These are phyloP conservation scores for Xylaria sp. DNA, from an alignment of 2,329 filamentous ascomycete species.

Conservation along the genomic window DNA sequence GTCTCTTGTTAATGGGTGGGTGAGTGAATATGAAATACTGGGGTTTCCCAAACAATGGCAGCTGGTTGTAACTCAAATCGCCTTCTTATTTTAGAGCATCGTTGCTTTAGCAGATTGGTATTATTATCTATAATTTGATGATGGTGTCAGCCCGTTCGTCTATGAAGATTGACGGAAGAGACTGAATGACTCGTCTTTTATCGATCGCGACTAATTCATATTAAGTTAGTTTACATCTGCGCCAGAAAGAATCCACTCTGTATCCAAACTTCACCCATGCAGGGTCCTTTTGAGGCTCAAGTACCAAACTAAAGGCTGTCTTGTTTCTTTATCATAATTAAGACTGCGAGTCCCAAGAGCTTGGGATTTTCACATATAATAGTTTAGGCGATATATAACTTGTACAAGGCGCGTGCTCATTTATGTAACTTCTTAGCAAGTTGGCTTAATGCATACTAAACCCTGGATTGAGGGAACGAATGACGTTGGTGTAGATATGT, in stretches of 20 bases:
- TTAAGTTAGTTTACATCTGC: background rate
- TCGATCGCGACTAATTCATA: background rate
- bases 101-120: background rate
- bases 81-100: constrained; percentile 10
- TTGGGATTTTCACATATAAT: too few species aligned
- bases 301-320: background rate
- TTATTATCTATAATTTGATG: background rate
- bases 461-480: background rate
- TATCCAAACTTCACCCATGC: background rate
- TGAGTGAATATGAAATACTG: constrained; percentile 7
- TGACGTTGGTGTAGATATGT: background rate
- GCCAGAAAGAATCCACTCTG: background rate
- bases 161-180: background rate
- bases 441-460: background rate
- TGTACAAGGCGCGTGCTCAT: background rate
- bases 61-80: constrained; percentile 9
- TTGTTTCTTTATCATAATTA: background rate
- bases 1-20: background rate
- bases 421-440: background rate
- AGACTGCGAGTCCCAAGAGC: background rate
- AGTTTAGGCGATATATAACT: background rate
- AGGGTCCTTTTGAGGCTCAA: background rate
- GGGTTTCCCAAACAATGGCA: background rate
- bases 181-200: background rate
- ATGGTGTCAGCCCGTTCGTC: background rate